phyloP scores from a whole-genome alignment of 2,329 filamentous ascomycete genomes.

The Graphilbum ipis-grandicollis region DNA sequence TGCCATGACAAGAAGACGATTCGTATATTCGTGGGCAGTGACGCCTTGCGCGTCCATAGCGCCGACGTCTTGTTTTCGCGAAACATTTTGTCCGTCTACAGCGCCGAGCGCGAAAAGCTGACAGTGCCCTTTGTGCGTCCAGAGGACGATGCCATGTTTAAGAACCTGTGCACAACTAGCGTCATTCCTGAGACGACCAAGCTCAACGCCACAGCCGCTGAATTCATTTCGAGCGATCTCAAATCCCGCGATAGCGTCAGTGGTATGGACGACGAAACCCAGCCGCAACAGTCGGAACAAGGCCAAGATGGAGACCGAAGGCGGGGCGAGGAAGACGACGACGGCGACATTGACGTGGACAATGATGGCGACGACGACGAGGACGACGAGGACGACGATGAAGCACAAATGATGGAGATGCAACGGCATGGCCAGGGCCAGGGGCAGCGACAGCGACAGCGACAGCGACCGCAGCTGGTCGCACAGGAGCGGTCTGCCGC shows the following conservation, averaged over 20 bases:
- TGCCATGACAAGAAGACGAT: slow-evolving; percentile 50
- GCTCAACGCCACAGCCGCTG: slow-evolving; percentile 34
- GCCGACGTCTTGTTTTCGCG: slow-evolving; percentile 86
- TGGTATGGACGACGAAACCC: slow-evolving; percentile 4
- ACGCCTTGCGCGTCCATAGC: slow-evolving; percentile 68
- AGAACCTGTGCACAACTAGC: slow-evolving; percentile 50
- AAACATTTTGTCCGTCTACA: slow-evolving; percentile 74
- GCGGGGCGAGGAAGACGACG: too few species aligned
- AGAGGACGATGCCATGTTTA: slow-evolving; percentile 71
- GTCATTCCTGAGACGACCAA: slow-evolving; percentile 36
- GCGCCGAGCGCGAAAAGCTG: slow-evolving; percentile 71
- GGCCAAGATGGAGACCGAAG: background rate
- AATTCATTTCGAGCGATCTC: slow-evolving; percentile 20
- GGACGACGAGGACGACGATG: too few species aligned
- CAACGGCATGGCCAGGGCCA: too few species aligned
- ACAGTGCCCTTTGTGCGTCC: slow-evolving; percentile 85
- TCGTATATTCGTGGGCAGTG: slow-evolving; percentile 79
- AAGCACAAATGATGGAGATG: too few species aligned
- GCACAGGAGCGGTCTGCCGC: too few species aligned
- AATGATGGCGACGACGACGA: too few species aligned
- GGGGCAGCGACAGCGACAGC: background rate
- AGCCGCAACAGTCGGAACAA: background rate
- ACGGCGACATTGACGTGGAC: too few species aligned
- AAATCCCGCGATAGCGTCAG: slow-evolving; percentile 9
- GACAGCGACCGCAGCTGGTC: background rate